A percentile compares a stretch with the other conserved stretches of the same genome.
Conservation (phyloP, 768 basidiomycete genomes). For the Lentinula lateritia region DNA sequence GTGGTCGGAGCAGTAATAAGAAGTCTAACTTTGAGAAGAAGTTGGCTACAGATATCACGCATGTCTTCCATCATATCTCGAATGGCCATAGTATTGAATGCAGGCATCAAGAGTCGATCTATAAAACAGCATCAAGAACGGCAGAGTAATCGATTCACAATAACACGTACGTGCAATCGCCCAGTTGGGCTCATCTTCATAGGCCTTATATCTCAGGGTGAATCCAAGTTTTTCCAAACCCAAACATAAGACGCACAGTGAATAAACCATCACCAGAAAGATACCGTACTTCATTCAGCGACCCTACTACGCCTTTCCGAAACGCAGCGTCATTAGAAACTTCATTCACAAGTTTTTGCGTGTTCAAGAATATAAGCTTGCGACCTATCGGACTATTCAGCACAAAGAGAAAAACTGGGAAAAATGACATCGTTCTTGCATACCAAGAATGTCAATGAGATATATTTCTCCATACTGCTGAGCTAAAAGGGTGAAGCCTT, state of each 20-base stretch:
- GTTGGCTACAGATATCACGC: slow-evolving; percentile 38
- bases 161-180: slow-evolving; percentile 32
- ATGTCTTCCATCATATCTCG: slow-evolving; percentile 43
- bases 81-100: slow-evolving; percentile 35
- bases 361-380: slow-evolving; percentile 22
- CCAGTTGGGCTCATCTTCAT: slow-evolving; percentile 40
- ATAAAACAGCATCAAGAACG: not conserved
- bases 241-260: slow-evolving; percentile 20
- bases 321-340: slow-evolving; percentile 37
- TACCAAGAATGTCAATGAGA: slow-evolving; percentile 29
- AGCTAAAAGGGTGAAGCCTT: slow-evolving; percentile 27
- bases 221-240: not conserved
- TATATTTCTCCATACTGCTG: slow-evolving; percentile 39
- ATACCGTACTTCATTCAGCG: slow-evolving; percentile 28
- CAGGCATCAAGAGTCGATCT: slow-evolving; percentile 27
- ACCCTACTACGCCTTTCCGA: slow-evolving; percentile 29
- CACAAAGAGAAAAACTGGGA: not conserved
- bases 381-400: slow-evolving; percentile 15
- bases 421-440: slow-evolving; percentile 1
- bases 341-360: slow-evolving; percentile 33
- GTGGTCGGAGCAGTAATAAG: not conserved
- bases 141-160: not conserved
- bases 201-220: slow-evolving; percentile 19
- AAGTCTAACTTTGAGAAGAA: slow-evolving; percentile 27
- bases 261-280: slow-evolving; percentile 37